Conservation (phyloP, 164 flowering plant species). For the Magnolia kwangsiensis region DNA sequence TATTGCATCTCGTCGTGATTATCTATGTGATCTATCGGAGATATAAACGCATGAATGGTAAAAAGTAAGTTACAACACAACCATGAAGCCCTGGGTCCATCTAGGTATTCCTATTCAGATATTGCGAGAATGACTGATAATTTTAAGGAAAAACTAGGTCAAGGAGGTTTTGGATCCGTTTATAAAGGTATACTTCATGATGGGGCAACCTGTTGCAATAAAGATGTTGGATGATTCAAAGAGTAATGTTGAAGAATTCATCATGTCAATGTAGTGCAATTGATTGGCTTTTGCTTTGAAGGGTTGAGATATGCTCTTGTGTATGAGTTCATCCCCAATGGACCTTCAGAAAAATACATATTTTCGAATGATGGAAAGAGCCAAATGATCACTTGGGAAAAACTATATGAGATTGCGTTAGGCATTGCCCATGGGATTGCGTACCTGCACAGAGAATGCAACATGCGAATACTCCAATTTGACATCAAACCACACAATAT, state of each 20-base stretch:
- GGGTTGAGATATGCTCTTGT: slow-evolving; percentile 3
- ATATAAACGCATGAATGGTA: neutral
- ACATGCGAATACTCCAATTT: slow-evolving; percentile 69
- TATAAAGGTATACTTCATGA: slow-evolving; percentile 10
- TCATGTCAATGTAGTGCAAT: slow-evolving; percentile 16
- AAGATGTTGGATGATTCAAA: slow-evolving; percentile 11
- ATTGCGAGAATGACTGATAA: slow-evolving; percentile 3
- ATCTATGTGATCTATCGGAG: neutral
- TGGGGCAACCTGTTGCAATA: slow-evolving; percentile 9
- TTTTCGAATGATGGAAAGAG: neutral
- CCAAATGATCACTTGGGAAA: slow-evolving; percentile 8
- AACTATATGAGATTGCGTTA: slow-evolving; percentile 44
- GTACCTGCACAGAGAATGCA: slow-evolving; percentile 69
- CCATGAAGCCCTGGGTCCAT: neutral
- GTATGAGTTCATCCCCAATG: slow-evolving; percentile 19
- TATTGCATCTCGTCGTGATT: slow-evolving; percentile 5
- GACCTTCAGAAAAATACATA: slow-evolving; percentile 11
- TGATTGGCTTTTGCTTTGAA: slow-evolving; percentile 12
- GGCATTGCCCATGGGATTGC: slow-evolving; percentile 81
- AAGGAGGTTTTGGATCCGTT: slow-evolving; percentile 15
- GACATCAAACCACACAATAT: slow-evolving; percentile 88
- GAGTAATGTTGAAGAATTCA: slow-evolving; percentile 11
- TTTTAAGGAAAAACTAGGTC: slow-evolving; percentile 11
- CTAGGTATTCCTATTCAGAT: slow-evolving; percentile 8
- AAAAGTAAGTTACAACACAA: neutral